Evolutionary conservation across 202 grass and related monocot species (phyloP), one percentile per base, ranked within the genome.

Genomic region (Digitaria exilis): DNA sequence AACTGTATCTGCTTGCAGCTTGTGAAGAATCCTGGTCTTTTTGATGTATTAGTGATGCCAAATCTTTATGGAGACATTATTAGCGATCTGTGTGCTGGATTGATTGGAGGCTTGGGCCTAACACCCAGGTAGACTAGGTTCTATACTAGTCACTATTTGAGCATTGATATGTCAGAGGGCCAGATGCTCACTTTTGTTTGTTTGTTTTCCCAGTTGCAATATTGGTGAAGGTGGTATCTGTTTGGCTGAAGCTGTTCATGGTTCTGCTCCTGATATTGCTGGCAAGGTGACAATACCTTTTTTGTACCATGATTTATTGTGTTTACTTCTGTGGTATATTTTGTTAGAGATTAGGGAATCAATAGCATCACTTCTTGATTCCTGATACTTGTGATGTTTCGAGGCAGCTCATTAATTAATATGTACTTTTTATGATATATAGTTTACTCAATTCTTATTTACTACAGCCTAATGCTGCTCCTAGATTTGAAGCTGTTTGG

Each of bases 31-130:
- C 96, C 93, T 52, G 55, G 77, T 72, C 78, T 93, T 5, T 98
- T 98, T 87, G 96, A 98, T 92, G 93, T 96, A 16, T 75, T 98
- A 43, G 96, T 98, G 71, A 98, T 98, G 96, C 96, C 96, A 73
- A 98, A 98, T 86, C 83, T 98, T 31, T 98, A 98, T 68, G 96
- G 96, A 76, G 96, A 98, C 56, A 98, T 98, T 83, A 98, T 98
- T 78, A 98, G 96, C 7, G 96, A 96, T 71, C 96, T 98, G 26
- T 98, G 93, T 90, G 96, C 93, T 58, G 93, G 93, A 79, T 84
- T 98, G 55, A 94, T 98, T 30, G 96, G 96, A 10, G 96, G 96
- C 10, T 87, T 98, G 81, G 96, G 96, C 62, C 78, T 98, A 34
- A 98, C 96, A 82, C 93, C 96, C 55, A 98, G 96, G 96, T 98